Percentiles rank a stretch among this genome's conserved stretches.
These are phyloP conservation scores for Scheffersomyces stambukii DNA, from an alignment of 1,139 yeast genomes.

Conservation along the genomic window DNA sequence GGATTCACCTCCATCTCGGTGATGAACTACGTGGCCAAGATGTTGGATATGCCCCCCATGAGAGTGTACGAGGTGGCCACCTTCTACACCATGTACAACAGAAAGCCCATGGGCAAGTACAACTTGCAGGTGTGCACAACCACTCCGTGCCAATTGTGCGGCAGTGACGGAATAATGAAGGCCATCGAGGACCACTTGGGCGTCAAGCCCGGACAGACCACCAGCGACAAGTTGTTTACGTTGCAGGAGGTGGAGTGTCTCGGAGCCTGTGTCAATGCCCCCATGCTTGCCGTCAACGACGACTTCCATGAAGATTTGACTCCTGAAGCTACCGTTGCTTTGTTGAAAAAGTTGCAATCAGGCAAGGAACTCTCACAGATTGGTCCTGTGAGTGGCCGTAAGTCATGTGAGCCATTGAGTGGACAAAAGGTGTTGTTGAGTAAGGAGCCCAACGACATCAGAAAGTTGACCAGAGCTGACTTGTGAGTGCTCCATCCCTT, in stretches of 20 bases:
- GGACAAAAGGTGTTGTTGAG: constrained; percentile 64
- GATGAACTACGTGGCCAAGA: constrained; percentile 87
- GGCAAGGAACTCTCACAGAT: constrained; percentile 56
- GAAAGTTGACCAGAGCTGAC: constrained; percentile 41
- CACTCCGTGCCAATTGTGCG: constrained; percentile 86
- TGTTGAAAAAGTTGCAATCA: constrained; percentile 60
- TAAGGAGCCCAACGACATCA: constrained; percentile 65
- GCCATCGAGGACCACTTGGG: constrained; percentile 61
- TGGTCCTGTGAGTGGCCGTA: constrained; percentile 72
- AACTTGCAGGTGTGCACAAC: constrained; percentile 87
- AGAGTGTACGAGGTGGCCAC: constrained; percentile 93
- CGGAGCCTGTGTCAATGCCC: constrained; percentile 91
- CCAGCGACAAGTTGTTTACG: constrained; percentile 72
- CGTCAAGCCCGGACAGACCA: constrained; percentile 76
- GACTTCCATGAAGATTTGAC: constrained; percentile 83
- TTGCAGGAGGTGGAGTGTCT: constrained; percentile 87
- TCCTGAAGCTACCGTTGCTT: constrained; percentile 55
- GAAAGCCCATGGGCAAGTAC: constrained; percentile 83
- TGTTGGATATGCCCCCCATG: constrained; percentile 91
- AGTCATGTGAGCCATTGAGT: constrained; percentile 71
- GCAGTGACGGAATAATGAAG: constrained; percentile 72
- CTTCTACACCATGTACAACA: constrained; percentile 88
- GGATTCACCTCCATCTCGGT: constrained; percentile 88
- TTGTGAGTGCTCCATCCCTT: too few species aligned
- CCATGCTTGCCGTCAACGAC: constrained; percentile 83